A percentile compares a stretch with the other conserved stretches of the same genome.
phyloP scores from a whole-genome alignment of 2,329 filamentous ascomycete genomes.

The Sporothrix variecibatus region DNA sequence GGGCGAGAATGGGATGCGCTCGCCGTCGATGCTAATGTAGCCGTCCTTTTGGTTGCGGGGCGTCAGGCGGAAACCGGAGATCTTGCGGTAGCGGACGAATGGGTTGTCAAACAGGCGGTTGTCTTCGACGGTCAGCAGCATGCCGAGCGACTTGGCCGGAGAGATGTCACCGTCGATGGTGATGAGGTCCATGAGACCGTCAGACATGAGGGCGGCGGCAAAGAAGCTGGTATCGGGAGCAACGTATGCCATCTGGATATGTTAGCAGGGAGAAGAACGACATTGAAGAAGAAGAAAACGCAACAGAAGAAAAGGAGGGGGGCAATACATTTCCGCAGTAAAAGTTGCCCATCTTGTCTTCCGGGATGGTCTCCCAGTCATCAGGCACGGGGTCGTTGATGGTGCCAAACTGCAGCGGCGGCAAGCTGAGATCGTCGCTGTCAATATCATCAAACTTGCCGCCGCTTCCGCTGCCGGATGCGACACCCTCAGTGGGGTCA shows the following conservation, averaged over 20 bases:
- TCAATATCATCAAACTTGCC: background rate
- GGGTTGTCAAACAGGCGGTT: constrained; percentile 78
- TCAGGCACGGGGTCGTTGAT: constrained; percentile 73
- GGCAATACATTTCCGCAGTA: constrained; percentile 81
- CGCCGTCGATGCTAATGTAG: constrained; percentile 93
- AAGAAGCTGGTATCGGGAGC: constrained; percentile 86
- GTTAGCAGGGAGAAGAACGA: background rate
- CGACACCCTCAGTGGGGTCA: background rate
- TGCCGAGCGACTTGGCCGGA: constrained; percentile 64
- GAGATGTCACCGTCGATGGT: constrained; percentile 76
- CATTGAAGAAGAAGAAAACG: background rate
- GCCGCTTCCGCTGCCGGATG: background rate
- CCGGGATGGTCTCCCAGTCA: constrained; percentile 72
- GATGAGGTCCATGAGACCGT: constrained; percentile 84
- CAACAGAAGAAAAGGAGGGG: background rate
- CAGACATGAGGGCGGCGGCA: constrained; percentile 74
- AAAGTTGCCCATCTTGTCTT: constrained; percentile 84
- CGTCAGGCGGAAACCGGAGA: constrained; percentile 82
- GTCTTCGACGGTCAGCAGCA: constrained; percentile 71
- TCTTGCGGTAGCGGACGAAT: constrained; percentile 78
- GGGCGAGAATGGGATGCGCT: constrained; percentile 79
- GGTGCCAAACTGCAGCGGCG: constrained; percentile 75
- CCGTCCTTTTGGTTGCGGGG: constrained; percentile 72
- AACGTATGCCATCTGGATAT: constrained; percentile 79
- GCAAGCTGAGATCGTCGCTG: constrained; percentile 57